Percentiles rank a stretch among this genome's conserved stretches.
Conservation (phyloP, 257 asterid species). For the Solanum raphanifolium region DNA sequence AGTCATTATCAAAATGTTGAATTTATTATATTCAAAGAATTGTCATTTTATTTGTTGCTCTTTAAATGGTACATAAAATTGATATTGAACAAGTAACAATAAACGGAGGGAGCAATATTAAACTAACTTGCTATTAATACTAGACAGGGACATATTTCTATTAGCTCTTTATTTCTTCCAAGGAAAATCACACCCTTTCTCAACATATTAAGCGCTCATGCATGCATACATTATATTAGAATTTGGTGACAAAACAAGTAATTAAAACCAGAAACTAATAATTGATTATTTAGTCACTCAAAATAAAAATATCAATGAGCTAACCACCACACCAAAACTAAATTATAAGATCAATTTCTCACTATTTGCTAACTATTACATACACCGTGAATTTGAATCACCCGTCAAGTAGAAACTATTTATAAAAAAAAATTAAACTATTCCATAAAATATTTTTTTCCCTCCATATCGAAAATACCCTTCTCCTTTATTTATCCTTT, state of each 20-base stretch:
- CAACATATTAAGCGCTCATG: not conserved
- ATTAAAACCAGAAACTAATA: not conserved
- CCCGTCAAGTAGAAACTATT: not conserved
- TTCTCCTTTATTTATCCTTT: not conserved
- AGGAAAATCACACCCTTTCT: not conserved
- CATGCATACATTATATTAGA: not conserved
- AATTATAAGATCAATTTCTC: not conserved
- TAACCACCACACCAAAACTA: too few relatives aligned
- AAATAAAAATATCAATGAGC: too few relatives aligned
- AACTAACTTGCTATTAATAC: not conserved
- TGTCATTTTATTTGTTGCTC: not conserved
- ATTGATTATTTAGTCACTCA: not conserved
- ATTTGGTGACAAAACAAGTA: not conserved
- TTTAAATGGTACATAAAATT: not conserved
- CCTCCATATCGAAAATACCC: not conserved
- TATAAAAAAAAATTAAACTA: too few relatives aligned
- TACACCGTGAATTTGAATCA: not conserved
- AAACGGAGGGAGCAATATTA: not conserved
- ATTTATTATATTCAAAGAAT: not conserved
- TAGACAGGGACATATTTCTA: not conserved
- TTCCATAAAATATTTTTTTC: too few relatives aligned
- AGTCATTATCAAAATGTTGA: not conserved
- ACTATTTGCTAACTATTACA: not conserved
- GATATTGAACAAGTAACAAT: not conserved
- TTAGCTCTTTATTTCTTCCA: not conserved